Evolutionary conservation across 2,329 filamentous ascomycete species (phyloP), one percentile per base, ranked within the genome.

Genomic region (Sporothrix luriei): DNA sequence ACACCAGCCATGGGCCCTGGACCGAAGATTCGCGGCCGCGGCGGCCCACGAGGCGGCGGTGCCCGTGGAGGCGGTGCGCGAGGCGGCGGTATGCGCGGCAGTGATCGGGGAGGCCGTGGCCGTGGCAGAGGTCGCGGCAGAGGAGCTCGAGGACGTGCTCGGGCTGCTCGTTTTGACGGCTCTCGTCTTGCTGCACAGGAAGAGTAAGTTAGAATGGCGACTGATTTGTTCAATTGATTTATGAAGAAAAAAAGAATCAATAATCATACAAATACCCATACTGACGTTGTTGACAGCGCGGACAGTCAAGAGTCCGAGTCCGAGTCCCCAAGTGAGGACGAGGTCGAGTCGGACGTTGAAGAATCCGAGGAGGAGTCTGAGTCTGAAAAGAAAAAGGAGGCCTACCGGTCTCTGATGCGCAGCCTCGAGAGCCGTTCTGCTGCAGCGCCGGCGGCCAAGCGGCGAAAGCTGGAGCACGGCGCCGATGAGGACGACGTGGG

Each of bases 361-460:
- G 83, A 85, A 2, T 76, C 83, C 59, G 78, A 82, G 1, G 82
- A 83, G 46, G 83, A 84, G 26, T 82, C 82, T n/a, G 81, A 81
- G 38, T 48, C 43, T 5, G 70, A 69, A 40, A 66, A 38, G 40
- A 71, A 72, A 16, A 68, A 67, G 26, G 61, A 71, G 40, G 84
- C 88, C 3, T 90, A 90, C 73, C 80, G 84, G 78, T 80, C 85
- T 9, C 79, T 90, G 7, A 80, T 90, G 74, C 83, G 88, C 74
- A 88, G 84, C 70, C 79, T 90, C 64, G 80, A 82, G 2, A 82
- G 84, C 33, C 79, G 81, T 3, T 75, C 78, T 26, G 75, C 73
- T 26, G 83, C 73, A 29, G 84, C 82, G 2, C 82, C 80, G 54
- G 78, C 84, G 1, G 64, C 69, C 1, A 90, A 90, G 75, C 82